These are phyloP conservation scores for Kwoniella bestiolae DNA, from an alignment of 768 basidiomycete genomes.

Conservation along the genomic window DNA sequence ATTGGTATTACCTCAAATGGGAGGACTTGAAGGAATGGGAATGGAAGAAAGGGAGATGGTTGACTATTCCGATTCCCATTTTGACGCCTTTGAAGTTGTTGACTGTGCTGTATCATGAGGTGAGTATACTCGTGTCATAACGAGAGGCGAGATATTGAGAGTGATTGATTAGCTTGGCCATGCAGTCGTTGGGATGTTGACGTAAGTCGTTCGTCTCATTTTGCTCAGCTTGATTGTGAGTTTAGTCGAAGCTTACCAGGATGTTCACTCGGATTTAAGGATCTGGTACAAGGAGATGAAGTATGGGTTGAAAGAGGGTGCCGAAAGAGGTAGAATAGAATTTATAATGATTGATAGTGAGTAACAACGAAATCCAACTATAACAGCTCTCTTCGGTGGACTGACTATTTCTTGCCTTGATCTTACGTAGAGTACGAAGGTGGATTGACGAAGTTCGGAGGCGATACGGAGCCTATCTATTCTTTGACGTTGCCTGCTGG, in stretches of 20 bases:
- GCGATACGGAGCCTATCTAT: slow-evolving; percentile 20
- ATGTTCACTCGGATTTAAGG: no score
- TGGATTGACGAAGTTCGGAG: slow-evolving; percentile 37
- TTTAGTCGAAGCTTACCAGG: no score
- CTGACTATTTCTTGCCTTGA: not conserved
- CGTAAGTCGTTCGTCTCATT: slow-evolving; percentile 17
- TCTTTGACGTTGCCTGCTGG: slow-evolving; percentile 40
- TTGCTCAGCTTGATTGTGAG: not conserved
- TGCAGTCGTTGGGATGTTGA: slow-evolving; percentile 39
- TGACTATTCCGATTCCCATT: slow-evolving; percentile 19
- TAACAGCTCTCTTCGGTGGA: no score
- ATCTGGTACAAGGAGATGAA: slow-evolving; percentile 16
- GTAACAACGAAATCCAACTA: no score
- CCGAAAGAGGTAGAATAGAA: slow-evolving; percentile 28
- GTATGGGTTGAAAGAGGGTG: slow-evolving; percentile 8
- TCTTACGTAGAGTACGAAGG: slow-evolving; percentile 36
- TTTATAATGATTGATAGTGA: slow-evolving; percentile 44
- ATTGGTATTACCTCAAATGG: slow-evolving; percentile 5
- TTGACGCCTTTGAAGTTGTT: slow-evolving; percentile 42
- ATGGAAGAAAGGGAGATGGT: not conserved
- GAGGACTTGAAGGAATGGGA: no score
- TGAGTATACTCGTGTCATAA: slow-evolving; percentile 1
- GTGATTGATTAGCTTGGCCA: slow-evolving; percentile 32
- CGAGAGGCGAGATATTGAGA: not conserved
- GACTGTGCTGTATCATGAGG: slow-evolving; percentile 50